Evolutionary conservation across 768 basidiomycete species (phyloP), one percentile per base, ranked within the genome.

Genomic region (Xerocomellus dryophilus): DNA sequence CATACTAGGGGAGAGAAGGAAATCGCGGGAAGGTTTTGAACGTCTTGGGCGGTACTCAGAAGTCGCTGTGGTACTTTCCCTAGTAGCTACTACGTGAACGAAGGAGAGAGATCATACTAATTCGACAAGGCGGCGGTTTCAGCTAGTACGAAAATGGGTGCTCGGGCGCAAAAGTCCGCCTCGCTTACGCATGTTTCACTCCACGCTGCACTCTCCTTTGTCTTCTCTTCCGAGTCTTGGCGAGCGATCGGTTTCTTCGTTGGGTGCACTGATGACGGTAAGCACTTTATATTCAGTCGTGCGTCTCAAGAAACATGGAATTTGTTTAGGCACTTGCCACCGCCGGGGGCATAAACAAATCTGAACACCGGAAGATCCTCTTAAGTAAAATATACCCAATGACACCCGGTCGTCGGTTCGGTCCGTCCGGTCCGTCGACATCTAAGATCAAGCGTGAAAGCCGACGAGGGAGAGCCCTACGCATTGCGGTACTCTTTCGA

Each of bases 401-500:
- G 20, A 20, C 45, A 57, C 42, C 50, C 53, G 56, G 38, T 46
- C 46, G 31, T 47, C 42, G 56, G 27, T 27, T 49, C 66, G 61
- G 59, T 45, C 56, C 50, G 58, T 27, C 32, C 67, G 62, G 60
- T 23, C 65, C 60, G 65, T 4, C 10, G 27, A 47, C 5, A 42
- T 44, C 50, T 35, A 21, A 36, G 45, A 41, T 53, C 38, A 8
- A 29, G 27, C 27, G 27, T 43, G 15, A 34, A 39, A 45, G 46
- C n/a, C 5, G 17, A 25, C 25, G 34, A 38, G 34, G 20, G 18
- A 34, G 43, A 36, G 32, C 41, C 39, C 39, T 50, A 32, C 43
- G 20, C 45, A 38, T 5, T 25, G 23, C 23, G 23, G 23, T 5
- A 25, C 43, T 39, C 52, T 53, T 50, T 50, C 21, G 29, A 31